These are phyloP conservation scores for Epichloe festucae DNA, from an alignment of 2,329 filamentous ascomycete genomes.

Conservation along the genomic window DNA sequence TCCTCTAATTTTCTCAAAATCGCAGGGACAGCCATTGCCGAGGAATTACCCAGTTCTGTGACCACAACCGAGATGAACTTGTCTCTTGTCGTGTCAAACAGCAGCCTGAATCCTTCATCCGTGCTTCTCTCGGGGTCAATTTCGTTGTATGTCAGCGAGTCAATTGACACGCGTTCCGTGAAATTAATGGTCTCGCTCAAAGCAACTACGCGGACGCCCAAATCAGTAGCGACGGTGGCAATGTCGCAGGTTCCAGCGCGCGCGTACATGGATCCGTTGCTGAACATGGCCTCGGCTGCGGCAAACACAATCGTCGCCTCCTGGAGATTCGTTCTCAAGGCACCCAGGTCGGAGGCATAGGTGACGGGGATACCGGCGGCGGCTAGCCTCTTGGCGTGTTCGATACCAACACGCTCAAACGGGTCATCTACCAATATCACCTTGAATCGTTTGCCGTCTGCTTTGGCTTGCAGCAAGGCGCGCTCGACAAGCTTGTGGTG, in stretches of 20 bases:
- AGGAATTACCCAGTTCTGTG: slow-evolving; percentile 79
- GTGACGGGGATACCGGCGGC: slow-evolving; percentile 61
- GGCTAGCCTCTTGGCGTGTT: slow-evolving; percentile 54
- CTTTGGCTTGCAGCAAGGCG: slow-evolving; percentile 60
- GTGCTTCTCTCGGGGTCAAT: slow-evolving; percentile 61
- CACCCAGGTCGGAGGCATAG: slow-evolving; percentile 68
- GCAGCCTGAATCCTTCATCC: slow-evolving; percentile 43
- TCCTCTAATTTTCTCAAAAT: slow-evolving; percentile 46
- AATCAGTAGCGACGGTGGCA: slow-evolving; percentile 66
- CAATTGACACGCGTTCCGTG: slow-evolving; percentile 69
- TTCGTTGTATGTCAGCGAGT: slow-evolving; percentile 91
- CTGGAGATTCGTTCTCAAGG: slow-evolving; percentile 60
- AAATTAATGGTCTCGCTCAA: slow-evolving; percentile 96
- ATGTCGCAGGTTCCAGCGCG: slow-evolving; percentile 78
- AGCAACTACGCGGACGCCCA: slow-evolving; percentile 70
- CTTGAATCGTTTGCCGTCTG: slow-evolving; percentile 59
- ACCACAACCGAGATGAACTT: slow-evolving; percentile 80
- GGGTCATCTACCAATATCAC: slow-evolving; percentile 73
- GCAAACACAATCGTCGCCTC: slow-evolving; percentile 63
- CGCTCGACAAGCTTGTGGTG: slow-evolving; percentile 78
- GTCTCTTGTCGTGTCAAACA: slow-evolving; percentile 86
- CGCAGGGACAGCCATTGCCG: slow-evolving; percentile 69
- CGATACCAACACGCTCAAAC: slow-evolving; percentile 37
- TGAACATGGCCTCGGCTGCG: slow-evolving; percentile 88
- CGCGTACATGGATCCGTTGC: slow-evolving; percentile 82